These are phyloP conservation scores for Rutstroemia sydowiana DNA, from an alignment of 2,329 filamentous ascomycete genomes.

Conservation along the genomic window DNA sequence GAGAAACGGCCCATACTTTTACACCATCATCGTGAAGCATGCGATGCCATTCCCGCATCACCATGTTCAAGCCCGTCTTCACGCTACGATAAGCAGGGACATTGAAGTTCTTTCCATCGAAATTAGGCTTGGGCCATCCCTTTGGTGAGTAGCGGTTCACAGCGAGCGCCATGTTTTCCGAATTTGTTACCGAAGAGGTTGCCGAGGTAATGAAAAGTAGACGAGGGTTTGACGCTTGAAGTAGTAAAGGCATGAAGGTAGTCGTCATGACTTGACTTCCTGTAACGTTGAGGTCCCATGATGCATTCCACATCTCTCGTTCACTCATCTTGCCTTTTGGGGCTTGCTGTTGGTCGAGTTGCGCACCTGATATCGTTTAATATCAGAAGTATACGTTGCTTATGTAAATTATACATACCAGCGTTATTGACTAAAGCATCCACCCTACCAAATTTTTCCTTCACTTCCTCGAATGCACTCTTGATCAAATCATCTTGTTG, in stretches of 20 bases:
- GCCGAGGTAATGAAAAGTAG: slow-evolving; percentile 42
- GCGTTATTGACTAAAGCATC: slow-evolving; percentile 34
- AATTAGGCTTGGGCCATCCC: slow-evolving; percentile 34
- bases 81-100: slow-evolving; percentile 33
- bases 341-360: slow-evolving; percentile 29
- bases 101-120: slow-evolving; percentile 17
- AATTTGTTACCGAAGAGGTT: slow-evolving; percentile 28
- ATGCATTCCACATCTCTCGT: slow-evolving; percentile 35
- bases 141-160: slow-evolving; percentile 23
- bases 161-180: slow-evolving; percentile 24
- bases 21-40: slow-evolving; percentile 42
- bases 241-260: slow-evolving; percentile 35
- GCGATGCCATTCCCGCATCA: slow-evolving; percentile 40
- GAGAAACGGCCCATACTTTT: slow-evolving; percentile 41
- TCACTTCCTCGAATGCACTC: slow-evolving; percentile 25
- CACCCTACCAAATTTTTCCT: slow-evolving; percentile 25
- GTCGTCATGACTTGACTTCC: slow-evolving; percentile 35
- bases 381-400: neutral
- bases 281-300: slow-evolving; percentile 38
- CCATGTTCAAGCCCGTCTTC: slow-evolving; percentile 42
- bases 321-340: slow-evolving; percentile 23
- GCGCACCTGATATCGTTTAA: slow-evolving; percentile 13
- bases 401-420: slow-evolving; percentile 14
- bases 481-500: slow-evolving; percentile 30
- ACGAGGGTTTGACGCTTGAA: slow-evolving; percentile 37